Base-by-base conservation (phyloP, 208 protist species). In the Wallacemonas rigidus region DNA sequence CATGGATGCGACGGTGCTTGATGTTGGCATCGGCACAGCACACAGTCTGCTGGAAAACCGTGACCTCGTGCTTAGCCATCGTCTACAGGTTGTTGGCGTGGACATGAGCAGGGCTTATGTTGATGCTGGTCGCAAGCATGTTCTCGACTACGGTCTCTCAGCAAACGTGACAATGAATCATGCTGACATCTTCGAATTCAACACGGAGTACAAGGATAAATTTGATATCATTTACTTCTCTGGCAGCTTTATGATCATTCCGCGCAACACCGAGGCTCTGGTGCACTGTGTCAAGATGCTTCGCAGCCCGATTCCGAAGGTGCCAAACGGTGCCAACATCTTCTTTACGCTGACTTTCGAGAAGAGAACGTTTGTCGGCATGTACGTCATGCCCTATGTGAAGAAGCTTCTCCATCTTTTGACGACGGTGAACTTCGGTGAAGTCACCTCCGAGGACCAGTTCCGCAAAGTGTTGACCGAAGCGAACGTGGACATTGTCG, bases 341-440 rank as follows among this genome's bases (percentile, higher is more conserved):
- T 93, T 84, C 72, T 93, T 96, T 67, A 94, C 89, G 12, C 88
- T 91, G 67, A 93, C 86, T 2, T 93, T 93, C 69, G 88, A 96
- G 73, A 81, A 82, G 51, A 71, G 70, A 54, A 87, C 83, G 2
- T 67, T 91, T n/a, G 11, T 92, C n/a, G 84, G 87, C 0, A 55
- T 74, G 39, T 83, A 88, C 65, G 51, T 92, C 35, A 83, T 73
- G 41, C 88, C 87, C 14, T 45, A 85, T 9, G 75, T 91, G 51
- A 94, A 93, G 80, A 72, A 68, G 14, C 2, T 91, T 2, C 61
- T 96, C 45, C 82, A 61, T 54, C 54, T 81, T 1, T 5, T 95
- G 39, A 92, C 86, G 1, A 92, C 88, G 3, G 90, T 95, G 39
- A 88, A 96, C 76, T 92, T 95, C 86, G 92, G 89, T 62, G 69